phyloP scores from a whole-genome alignment of 768 basidiomycete genomes.

The Rubroboletus satanas region DNA sequence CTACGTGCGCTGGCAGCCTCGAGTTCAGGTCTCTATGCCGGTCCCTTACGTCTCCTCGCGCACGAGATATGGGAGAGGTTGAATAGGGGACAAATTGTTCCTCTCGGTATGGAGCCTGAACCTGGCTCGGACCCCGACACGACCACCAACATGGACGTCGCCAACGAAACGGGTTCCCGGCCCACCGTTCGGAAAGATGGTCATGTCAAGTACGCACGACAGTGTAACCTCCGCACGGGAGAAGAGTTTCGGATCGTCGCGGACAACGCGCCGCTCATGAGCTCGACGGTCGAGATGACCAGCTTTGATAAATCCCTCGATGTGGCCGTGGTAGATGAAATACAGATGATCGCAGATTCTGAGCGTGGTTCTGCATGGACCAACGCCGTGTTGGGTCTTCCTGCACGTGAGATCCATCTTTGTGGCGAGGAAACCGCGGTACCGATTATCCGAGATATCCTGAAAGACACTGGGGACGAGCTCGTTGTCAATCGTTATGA shows the following conservation, averaged over 20 bases:
- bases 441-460: slow-evolving; percentile 64
- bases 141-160: slow-evolving; percentile 31
- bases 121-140: slow-evolving; percentile 36
- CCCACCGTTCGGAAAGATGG: slow-evolving; percentile 35
- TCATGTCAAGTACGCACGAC: slow-evolving; percentile 49
- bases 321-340: slow-evolving; percentile 94
- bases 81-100: slow-evolving; percentile 85
- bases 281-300: slow-evolving; percentile 95
- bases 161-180: slow-evolving; percentile 17
- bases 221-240: slow-evolving; percentile 87
- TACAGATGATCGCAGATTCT: slow-evolving; percentile 87
- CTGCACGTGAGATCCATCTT: slow-evolving; percentile 82
- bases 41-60: slow-evolving; percentile 88
- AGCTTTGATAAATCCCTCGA: slow-evolving; percentile 43
- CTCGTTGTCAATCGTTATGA: slow-evolving; percentile 78
- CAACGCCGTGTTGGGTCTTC: slow-evolving; percentile 66
- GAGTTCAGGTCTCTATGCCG: slow-evolving; percentile 74
- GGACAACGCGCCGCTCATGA: slow-evolving; percentile 51
- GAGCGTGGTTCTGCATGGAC: slow-evolving; percentile 84
- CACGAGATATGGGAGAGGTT: slow-evolving; percentile 92
- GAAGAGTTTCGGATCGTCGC: slow-evolving; percentile 79
- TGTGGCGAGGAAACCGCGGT: slow-evolving; percentile 95
- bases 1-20: slow-evolving; percentile 83
- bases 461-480: slow-evolving; percentile 79
- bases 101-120: slow-evolving; percentile 53